These are phyloP conservation scores for Coriolopsis trogii DNA, from an alignment of 1,284 basidiomycete species.

Conservation along the genomic window DNA sequence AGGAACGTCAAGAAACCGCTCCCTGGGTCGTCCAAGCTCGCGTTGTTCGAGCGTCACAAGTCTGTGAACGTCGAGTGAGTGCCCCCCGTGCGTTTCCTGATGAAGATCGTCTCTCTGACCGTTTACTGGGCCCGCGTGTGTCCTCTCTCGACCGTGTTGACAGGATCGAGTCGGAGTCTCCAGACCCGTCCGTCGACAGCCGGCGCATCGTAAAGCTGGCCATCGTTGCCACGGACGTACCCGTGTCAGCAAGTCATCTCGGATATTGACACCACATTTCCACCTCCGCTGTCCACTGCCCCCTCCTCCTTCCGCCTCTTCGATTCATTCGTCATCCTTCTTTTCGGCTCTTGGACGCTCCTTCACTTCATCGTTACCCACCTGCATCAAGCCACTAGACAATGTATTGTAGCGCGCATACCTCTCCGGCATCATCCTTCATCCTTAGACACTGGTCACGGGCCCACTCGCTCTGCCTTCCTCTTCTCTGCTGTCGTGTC, in stretches of 20 bases:
- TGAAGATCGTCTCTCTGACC: slow-evolving; percentile 6
- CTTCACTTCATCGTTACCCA: neutral
- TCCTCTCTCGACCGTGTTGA: neutral
- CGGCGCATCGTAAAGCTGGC: slow-evolving; percentile 51
- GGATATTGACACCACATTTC: slow-evolving; percentile 5
- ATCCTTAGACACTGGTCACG: neutral
- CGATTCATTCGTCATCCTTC: neutral
- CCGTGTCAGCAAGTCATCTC: slow-evolving; percentile 17
- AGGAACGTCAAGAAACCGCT: slow-evolving; percentile 47
- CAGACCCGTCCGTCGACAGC: slow-evolving; percentile 43
- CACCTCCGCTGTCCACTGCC: neutral
- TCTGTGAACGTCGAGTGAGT: slow-evolving; percentile 54
- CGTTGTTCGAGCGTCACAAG: slow-evolving; percentile 52
- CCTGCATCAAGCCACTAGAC: slow-evolving; percentile 8
- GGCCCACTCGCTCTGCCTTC: neutral
- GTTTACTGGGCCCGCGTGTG: too few relatives aligned
- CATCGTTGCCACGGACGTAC: slow-evolving; percentile 50
- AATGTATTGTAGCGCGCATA: slow-evolving; percentile 10
- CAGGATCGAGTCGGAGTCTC: slow-evolving; percentile 52
- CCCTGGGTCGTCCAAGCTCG: slow-evolving; percentile 37
- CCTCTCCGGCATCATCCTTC: neutral
- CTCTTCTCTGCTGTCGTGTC: neutral
- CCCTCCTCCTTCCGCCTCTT: neutral
- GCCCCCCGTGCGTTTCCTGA: slow-evolving; percentile 1
- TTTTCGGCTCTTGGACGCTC: neutral